phyloP scores from a whole-genome alignment of 2,329 filamentous ascomycete genomes.

The Colletotrichum spaethianum region DNA sequence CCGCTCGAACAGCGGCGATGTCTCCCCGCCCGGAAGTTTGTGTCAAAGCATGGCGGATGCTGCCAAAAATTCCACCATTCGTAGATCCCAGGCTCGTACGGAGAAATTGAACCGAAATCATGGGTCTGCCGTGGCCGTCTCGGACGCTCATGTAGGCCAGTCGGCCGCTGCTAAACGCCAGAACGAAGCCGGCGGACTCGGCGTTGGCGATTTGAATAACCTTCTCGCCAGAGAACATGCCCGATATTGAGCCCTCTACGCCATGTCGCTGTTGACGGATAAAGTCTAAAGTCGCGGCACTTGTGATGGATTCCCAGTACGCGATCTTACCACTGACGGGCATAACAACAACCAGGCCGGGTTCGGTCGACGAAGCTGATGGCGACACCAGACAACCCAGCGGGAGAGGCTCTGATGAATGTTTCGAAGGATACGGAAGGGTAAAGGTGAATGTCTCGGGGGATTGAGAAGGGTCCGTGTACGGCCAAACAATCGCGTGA shows the following conservation, averaged over 20 bases:
- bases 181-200: slow-evolving; percentile 87
- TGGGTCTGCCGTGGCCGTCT: slow-evolving; percentile 88
- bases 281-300: slow-evolving; percentile 85
- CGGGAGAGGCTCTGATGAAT: slow-evolving; percentile 79
- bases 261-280: slow-evolving; percentile 86
- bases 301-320: slow-evolving; percentile 97
- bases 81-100: slow-evolving; percentile 71
- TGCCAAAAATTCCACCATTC: slow-evolving; percentile 81
- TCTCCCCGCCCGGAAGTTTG: slow-evolving; percentile 80
- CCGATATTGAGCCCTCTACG: slow-evolving; percentile 80
- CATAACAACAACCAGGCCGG: slow-evolving; percentile 89
- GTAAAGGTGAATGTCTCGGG: slow-evolving; percentile 86
- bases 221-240: slow-evolving; percentile 83
- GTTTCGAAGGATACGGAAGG: slow-evolving; percentile 80
- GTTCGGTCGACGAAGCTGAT: slow-evolving; percentile 82
- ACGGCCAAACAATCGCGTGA: slow-evolving; percentile 92
- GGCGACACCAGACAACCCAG: slow-evolving; percentile 87
- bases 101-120: slow-evolving; percentile 83
- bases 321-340: slow-evolving; percentile 87
- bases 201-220: slow-evolving; percentile 85
- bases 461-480: slow-evolving; percentile 76
- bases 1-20: slow-evolving; percentile 84
- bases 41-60: slow-evolving; percentile 82
- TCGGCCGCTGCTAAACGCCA: slow-evolving; percentile 88
- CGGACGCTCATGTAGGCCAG: slow-evolving; percentile 89